These are phyloP conservation scores for Penicillium capsulatum DNA, from an alignment of 2,329 filamentous ascomycete species.

Conservation along the genomic window DNA sequence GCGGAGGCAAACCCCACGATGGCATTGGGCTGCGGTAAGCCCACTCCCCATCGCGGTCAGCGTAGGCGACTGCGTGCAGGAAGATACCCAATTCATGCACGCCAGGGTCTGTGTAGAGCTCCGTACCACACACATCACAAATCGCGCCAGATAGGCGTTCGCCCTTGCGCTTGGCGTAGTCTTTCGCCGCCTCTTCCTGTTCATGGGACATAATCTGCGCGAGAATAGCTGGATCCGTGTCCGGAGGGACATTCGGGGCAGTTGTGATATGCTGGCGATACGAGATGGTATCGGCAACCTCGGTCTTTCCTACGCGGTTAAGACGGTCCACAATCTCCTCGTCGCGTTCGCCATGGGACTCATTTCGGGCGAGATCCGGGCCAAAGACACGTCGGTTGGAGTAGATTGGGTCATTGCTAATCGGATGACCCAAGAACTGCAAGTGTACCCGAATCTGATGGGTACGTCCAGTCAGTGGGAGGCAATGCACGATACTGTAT, in stretches of 20 bases:
- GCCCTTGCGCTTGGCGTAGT: conserved; percentile 83
- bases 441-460: conserved; percentile 94
- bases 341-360: conserved; percentile 68
- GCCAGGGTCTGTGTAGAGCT: conserved; percentile 89
- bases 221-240: conserved; percentile 36
- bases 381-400: conserved; percentile 93
- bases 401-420: conserved; percentile 97
- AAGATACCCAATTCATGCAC: conserved; percentile 87
- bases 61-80: conserved; percentile 86
- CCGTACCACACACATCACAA: conserved; percentile 78
- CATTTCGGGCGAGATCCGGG: conserved; percentile 64
- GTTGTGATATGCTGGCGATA: conserved; percentile 61
- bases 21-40: conserved; percentile 81
- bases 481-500: conserved; percentile 91
- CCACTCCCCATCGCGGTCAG: conserved; percentile 79
- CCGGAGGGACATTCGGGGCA: conserved; percentile 35
- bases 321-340: conserved; percentile 85
- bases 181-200: conserved; percentile 79
- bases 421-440: conserved; percentile 90
- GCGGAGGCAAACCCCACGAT: conserved; percentile 78
- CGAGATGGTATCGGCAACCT: conserved; percentile 82
- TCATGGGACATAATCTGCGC: conserved; percentile 42
- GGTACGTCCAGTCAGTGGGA: conserved; percentile 88
- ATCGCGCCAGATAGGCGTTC: conserved; percentile 86
- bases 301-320: conserved; percentile 86